Conservation (phyloP, 169 alveolate genomes). For the Plasmodium reichenowi region DNA sequence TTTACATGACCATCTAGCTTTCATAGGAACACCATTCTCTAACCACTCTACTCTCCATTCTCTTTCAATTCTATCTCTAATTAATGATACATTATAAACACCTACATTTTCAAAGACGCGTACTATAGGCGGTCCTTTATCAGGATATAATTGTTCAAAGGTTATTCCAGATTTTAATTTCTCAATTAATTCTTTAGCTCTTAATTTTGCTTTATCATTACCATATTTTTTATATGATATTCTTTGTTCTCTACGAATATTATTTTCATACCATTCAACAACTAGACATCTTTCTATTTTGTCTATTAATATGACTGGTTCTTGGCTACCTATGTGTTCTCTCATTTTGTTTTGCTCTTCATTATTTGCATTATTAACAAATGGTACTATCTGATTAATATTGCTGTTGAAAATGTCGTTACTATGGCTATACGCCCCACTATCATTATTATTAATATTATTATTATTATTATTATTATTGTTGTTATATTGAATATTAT, state of each 20-base stretch:
- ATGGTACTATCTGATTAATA: not conserved
- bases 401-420: not conserved
- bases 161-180: slow-evolving; percentile 84
- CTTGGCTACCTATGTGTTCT: slow-evolving; percentile 26
- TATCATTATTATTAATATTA: not conserved
- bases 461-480: too few species aligned
- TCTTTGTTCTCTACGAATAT: slow-evolving; percentile 83
- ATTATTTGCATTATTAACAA: slow-evolving; percentile 4
- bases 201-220: slow-evolving; percentile 86
- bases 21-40: slow-evolving; percentile 80
- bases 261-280: slow-evolving; percentile 86
- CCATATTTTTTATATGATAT: slow-evolving; percentile 88
- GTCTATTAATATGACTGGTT: slow-evolving; percentile 84
- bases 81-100: slow-evolving; percentile 82
- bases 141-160: slow-evolving; percentile 87
- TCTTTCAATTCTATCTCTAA: slow-evolving; percentile 82
- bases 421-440: not conserved
- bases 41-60: slow-evolving; percentile 89
- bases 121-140: slow-evolving; percentile 87
- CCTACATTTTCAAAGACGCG: slow-evolving; percentile 85
- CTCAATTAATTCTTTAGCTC: slow-evolving; percentile 84
- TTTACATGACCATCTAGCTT: slow-evolving; percentile 89
- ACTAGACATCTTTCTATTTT: slow-evolving; percentile 85
- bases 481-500: too few species aligned
- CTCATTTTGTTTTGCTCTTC: not conserved